Evolutionary conservation across 225 moss, liverwort and hornwort genomes (phyloP), one percentile per base, ranked within the genome.

Genomic region (Rhytidiadelphus loreus): DNA sequence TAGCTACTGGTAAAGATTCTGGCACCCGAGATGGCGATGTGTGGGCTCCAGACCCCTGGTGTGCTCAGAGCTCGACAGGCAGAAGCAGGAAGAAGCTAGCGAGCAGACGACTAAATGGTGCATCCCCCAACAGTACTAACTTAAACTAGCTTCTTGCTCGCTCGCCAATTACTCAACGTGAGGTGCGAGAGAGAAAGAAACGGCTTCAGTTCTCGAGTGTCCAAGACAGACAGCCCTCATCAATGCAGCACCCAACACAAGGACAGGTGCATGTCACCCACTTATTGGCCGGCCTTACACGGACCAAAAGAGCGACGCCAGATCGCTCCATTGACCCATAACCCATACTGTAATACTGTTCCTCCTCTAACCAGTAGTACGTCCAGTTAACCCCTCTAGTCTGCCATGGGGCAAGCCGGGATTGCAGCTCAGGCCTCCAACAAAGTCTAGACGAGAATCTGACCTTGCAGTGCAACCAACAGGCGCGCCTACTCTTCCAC

Each of bases 201-300:
- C 92, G 90, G 90, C 87, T 87, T 84, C 57, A 79, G 58, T 79
- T 79, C 92, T 90, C 84, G 77, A 92, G 92, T 92, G 90, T 61
- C 62, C 83, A 53, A 87, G 81, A 85, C 87, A 87, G 85, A 89
- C 88, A 88, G 44, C 26, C 39, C n/a, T 80, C 87, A 89, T 91
- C 77, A 91, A 91, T 91, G 87, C 90, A 56, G 33, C 61, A 82
- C 61, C 70, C 90, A 87, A 82, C 82, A 25, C 87, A 52, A 82
- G 91, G 91, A 91, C 91, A 70, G 74, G 33, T 62, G 82, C 88
- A 86, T 89, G 89, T 20, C 89, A 82, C 91, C 88, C 84, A 89
- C 86, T 91, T 80, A 84, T 80, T 78, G 88, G 75, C 88, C 64
- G 72, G 73, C 59, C 87, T 87, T 74, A 83, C 80, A 89, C 73